phyloP scores from a whole-genome alignment of 1,284 basidiomycete species.

The Wallemia ichthyophaga region DNA sequence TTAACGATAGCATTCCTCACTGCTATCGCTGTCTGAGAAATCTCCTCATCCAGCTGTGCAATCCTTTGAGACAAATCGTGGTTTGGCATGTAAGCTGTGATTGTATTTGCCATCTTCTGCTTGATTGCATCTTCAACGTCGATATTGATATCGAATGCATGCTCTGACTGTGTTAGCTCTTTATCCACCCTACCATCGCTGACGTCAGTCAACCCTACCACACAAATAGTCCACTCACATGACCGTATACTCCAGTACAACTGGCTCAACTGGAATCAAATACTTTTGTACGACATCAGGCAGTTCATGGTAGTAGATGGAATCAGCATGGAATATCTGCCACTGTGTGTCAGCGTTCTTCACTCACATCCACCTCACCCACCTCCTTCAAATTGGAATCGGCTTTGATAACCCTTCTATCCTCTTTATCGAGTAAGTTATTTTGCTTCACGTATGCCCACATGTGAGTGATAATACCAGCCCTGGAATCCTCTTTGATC shows the following conservation, averaged over 20 bases:
- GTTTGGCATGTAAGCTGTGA: neutral
- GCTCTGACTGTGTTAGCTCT: conserved; percentile 16
- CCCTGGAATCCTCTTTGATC: conserved; percentile 55
- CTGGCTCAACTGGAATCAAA: conserved; percentile 46
- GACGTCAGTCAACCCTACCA: too few species aligned
- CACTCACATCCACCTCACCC: conserved; percentile 5
- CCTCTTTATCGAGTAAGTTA: conserved; percentile 64
- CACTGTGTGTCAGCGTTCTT: conserved; percentile 1
- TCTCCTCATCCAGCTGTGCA: conserved; percentile 32
- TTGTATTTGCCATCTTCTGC: conserved; percentile 32
- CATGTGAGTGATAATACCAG: conserved; percentile 48
- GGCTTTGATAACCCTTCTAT: conserved; percentile 43
- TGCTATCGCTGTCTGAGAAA: conserved; percentile 19
- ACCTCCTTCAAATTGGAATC: conserved; percentile 33
- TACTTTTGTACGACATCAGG: conserved; percentile 61
- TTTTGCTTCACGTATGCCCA: conserved; percentile 82
- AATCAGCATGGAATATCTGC: conserved; percentile 34
- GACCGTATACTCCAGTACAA: conserved; percentile 45
- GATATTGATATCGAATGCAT: conserved; percentile 62
- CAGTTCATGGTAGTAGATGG: conserved; percentile 44
- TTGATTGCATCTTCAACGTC: conserved; percentile 66
- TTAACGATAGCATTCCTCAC: conserved; percentile 61
- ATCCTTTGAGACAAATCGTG: conserved; percentile 22
- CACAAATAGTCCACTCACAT: conserved; percentile 9
- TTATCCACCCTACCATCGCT: conserved; percentile 11